Base-by-base conservation (phyloP, 1,284 basidiomycete genomes). In the Xerocomus cyaneibrunnescens region DNA sequence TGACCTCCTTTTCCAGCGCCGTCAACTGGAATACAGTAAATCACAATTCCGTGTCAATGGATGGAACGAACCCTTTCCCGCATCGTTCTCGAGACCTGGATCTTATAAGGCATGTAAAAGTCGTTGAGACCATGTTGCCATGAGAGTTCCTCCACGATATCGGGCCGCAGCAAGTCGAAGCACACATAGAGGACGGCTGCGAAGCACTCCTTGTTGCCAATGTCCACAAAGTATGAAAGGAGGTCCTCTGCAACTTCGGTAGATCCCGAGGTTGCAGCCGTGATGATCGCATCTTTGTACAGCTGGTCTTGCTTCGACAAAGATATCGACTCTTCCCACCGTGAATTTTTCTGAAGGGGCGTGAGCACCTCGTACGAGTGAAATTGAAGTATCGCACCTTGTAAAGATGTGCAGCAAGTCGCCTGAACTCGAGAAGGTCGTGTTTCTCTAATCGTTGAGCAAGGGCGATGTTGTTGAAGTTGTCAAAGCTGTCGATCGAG, bases 181-280 rank as follows among this genome's bases (percentile, higher is more conserved):
- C 92, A 96, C 35, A 91, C 82, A 64, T 85, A 98, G 34, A 98
- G 81, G 62, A 90, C 79, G 1, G 93, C 94, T 0, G 94, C 88
- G 71, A 97, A 98, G 72, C 93, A 96, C 71, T 99, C 97, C 75
- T 94, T 96, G 80, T 96, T 97, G 35, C 97, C 97, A 57, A 99
- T 97, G 69, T 94, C 90, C 58, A 98, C 93, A 67, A 94, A 95
- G 76, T 95, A 99, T 9, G 85, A 86, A 19, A 98, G 77, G 16
- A 99, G 77, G 53, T 98, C 97, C 71, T 99, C 95, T 3, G 93
- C 91, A 31, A 98, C 90, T 50, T 94, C 89, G 7, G 81, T 85
- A 23, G 82, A 84, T 34, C 68, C 77, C 7, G 92, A 95, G n/a
- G 81, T 77, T 0, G 95, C 87, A 1, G 95, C 94, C 0, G 96